Percentiles rank a stretch among this genome's conserved stretches.
Evolutionary conservation across 805 yeast species (phyloP).

Genomic region (Gaillardinia entomophila): DNA sequence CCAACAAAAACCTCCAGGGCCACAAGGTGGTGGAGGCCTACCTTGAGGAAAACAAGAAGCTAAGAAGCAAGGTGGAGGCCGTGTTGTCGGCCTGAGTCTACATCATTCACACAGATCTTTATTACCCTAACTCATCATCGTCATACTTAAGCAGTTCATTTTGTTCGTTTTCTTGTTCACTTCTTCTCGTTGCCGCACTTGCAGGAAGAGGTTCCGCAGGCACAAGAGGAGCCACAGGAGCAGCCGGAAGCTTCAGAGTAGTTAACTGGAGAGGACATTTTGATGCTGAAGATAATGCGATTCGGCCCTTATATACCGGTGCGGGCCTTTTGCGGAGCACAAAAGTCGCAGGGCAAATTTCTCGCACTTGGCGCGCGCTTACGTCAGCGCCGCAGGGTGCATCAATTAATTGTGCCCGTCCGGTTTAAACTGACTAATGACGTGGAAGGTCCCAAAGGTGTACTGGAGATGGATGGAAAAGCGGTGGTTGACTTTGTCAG

Average conservation of each 20-base stretch:
- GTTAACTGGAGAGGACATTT: constrained; percentile 1
- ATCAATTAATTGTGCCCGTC: too few relatives aligned
- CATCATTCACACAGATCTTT: constrained; percentile 1
- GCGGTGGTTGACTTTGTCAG: too few relatives aligned
- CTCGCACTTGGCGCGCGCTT: too few relatives aligned
- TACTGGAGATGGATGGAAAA: too few relatives aligned
- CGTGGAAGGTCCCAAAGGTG: too few relatives aligned
- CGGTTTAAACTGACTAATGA: too few relatives aligned
- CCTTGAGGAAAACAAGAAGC: constrained; percentile 15
- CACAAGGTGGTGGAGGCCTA: constrained; percentile 15
- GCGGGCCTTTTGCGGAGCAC: too few relatives aligned
- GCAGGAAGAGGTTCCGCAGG: constrained; percentile 4
- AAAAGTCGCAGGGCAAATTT: too few relatives aligned
- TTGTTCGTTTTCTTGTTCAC: background rate
- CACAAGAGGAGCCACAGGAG: constrained; percentile 8
- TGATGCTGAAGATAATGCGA: background rate
- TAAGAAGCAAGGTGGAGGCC: constrained; percentile 8
- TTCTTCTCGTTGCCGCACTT: constrained; percentile 4
- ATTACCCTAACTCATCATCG: background rate
- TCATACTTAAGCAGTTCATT: background rate
- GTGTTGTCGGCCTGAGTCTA: constrained; percentile 6
- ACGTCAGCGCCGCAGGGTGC: too few relatives aligned
- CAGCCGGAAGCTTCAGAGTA: constrained; percentile 1
- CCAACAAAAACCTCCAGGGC: constrained; percentile 7
- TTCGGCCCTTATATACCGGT: too few relatives aligned